These are phyloP conservation scores for Nepenthes alata DNA, from an alignment of 179 eudicot genomes.

Conservation along the genomic window DNA sequence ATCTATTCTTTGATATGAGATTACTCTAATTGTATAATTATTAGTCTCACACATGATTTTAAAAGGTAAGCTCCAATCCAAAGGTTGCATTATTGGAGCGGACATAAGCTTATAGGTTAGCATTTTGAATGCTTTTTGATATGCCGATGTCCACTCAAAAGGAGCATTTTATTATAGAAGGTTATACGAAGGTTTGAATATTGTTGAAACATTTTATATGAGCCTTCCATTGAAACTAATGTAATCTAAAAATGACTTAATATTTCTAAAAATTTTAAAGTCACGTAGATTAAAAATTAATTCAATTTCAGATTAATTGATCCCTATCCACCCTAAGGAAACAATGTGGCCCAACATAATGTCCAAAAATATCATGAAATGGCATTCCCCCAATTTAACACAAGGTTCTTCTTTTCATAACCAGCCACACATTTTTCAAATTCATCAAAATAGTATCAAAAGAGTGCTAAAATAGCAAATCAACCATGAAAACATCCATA, in stretches of 20 bases:
- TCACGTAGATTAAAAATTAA: background rate
- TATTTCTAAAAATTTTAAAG: background rate
- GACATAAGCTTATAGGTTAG: background rate
- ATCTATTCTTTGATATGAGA: background rate
- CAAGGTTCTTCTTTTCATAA: background rate
- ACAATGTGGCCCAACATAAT: conserved; percentile 2
- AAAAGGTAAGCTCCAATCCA: background rate
- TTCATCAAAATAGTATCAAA: background rate
- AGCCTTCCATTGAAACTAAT: background rate
- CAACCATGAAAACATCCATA: conserved; percentile 1
- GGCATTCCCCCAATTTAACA: background rate
- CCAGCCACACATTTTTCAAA: background rate
- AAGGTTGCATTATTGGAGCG: background rate
- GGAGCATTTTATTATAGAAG: background rate
- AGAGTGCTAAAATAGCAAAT: background rate
- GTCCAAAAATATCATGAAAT: background rate
- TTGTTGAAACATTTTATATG: background rate
- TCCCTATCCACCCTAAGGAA: background rate
- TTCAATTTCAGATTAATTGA: background rate
- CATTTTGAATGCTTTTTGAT: background rate
- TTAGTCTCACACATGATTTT: conserved; percentile 3
- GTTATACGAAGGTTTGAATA: background rate
- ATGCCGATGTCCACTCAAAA: background rate
- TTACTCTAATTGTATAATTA: background rate
- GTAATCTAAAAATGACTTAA: background rate